Evolutionary conservation across 2,329 filamentous ascomycete species (phyloP).

Genomic region (Cercospora zeina): DNA sequence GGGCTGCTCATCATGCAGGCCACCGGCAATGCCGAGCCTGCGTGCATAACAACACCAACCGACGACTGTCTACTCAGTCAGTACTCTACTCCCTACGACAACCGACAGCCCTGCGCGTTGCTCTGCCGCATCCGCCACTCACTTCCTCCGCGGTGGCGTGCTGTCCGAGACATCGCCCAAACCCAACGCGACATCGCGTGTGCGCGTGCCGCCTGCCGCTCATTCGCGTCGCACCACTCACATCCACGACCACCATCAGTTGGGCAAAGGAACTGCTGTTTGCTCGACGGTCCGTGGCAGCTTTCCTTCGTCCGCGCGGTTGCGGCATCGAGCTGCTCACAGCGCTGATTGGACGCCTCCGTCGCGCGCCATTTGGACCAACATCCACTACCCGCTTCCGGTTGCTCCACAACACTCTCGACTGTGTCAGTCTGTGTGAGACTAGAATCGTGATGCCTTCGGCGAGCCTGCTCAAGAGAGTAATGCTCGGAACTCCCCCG

Average conservation of each 20-base stretch:
- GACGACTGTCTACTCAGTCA: too few species aligned
- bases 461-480: slow-evolving; percentile 2
- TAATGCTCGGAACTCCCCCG: background rate
- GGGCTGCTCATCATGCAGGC: slow-evolving; percentile 6
- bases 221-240: background rate
- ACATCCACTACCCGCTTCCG: slow-evolving; percentile 6
- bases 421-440: slow-evolving; percentile 3
- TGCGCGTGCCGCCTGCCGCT: background rate
- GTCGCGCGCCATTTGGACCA: background rate
- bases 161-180: background rate
- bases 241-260: background rate
- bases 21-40: slow-evolving; percentile 2
- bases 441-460: background rate
- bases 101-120: background rate
- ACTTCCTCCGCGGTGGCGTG: background rate
- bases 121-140: background rate
- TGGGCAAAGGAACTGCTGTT: background rate
- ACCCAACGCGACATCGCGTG: background rate
- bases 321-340: background rate
- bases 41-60: background rate
- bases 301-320: background rate
- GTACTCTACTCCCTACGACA: too few species aligned
- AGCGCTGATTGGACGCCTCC: background rate
- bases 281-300: slow-evolving; percentile 12
- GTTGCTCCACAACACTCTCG: background rate